Evolutionary conservation across 2,329 filamentous ascomycete species (phyloP).

Genomic region (Monilinia fructigena): DNA sequence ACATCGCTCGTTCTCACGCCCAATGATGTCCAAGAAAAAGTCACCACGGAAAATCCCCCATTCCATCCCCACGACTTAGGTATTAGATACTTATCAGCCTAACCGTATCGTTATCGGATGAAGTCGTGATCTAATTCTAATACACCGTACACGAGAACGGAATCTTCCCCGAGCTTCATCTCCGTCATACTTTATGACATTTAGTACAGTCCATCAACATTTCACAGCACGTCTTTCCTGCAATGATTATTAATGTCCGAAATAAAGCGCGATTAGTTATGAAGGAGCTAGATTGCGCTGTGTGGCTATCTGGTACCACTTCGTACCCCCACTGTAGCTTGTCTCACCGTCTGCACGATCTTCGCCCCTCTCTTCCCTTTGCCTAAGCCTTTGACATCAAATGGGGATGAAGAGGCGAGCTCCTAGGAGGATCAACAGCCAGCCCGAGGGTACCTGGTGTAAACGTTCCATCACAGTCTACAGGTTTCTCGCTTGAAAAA

Average conservation of each 20-base stretch:
- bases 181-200: constrained; percentile 6
- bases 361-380: background rate
- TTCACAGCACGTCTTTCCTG: background rate
- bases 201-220: background rate
- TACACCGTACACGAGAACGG: constrained; percentile 6
- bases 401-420: constrained; percentile 14
- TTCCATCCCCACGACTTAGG: background rate
- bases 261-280: background rate
- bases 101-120: background rate
- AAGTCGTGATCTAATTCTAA: background rate
- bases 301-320: background rate
- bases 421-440: constrained; percentile 14
- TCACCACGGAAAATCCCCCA: background rate
- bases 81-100: constrained; percentile 6
- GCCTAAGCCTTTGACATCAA: background rate
- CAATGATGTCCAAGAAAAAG: background rate
- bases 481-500: constrained; percentile 2
- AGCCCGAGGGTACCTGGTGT: constrained; percentile 14
- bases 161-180: constrained; percentile 5
- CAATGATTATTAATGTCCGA: background rate
- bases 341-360: constrained; percentile 11
- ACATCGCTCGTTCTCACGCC: background rate
- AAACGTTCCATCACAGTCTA: constrained; percentile 22
- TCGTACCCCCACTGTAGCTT: constrained; percentile 8
- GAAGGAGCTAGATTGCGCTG: background rate